Base-by-base conservation (phyloP, 495 filamentous ascomycete genomes). In the Pseudomonodictys pantanalensis region DNA sequence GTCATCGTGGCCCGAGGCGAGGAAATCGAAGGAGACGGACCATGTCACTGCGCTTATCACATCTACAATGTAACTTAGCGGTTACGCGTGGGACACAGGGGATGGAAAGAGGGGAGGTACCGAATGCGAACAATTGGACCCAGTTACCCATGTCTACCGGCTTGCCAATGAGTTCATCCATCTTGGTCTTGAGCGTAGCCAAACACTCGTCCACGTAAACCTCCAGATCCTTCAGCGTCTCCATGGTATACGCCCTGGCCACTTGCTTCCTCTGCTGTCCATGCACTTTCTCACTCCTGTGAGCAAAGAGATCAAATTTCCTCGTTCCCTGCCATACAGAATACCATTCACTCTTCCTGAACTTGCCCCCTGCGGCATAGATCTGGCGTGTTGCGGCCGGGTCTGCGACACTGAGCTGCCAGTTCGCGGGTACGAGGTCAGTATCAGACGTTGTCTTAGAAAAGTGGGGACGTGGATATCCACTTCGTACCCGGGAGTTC, bases 331-430 rank as follows among this genome's bases (percentile, higher is more conserved):
- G 20, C 12, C 12, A 56, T 2, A 29, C 35, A 2, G 25, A 18
- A 26, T 56, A 56, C 18, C 18, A 56, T 15, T 56, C 52, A 2
- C 41, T 32, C 42, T 56, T 56, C n/a, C 5, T 3, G 24, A 56
- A 42, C 1, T 39, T 39, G 6, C 20, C 24, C 24, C 38, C 41
- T 3, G 18, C 38, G 10, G 41, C 12, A 20, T 46, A 56, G 4
- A 56, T 56, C 26, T 30, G 9, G 7, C 24, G 39, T 4, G 47
- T 47, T 7, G 52, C 41, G 3, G 52, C 41, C 20, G 23, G 24
- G 24, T 56, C 41, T 33, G 18, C 10, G 26, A 29, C 15, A n/a
- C 41, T 46, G 2, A 56, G n/a, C n/a, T n/a, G n/a, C n/a, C n/a
- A n/a, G n/a, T n/a, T n/a, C n/a, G n/a, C n/a, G n/a, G n/a, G n/a